Evolutionary conservation across 208 protist species (phyloP), one percentile per base, ranked within the genome.

Genomic region (Crithidia fasciculata): DNA sequence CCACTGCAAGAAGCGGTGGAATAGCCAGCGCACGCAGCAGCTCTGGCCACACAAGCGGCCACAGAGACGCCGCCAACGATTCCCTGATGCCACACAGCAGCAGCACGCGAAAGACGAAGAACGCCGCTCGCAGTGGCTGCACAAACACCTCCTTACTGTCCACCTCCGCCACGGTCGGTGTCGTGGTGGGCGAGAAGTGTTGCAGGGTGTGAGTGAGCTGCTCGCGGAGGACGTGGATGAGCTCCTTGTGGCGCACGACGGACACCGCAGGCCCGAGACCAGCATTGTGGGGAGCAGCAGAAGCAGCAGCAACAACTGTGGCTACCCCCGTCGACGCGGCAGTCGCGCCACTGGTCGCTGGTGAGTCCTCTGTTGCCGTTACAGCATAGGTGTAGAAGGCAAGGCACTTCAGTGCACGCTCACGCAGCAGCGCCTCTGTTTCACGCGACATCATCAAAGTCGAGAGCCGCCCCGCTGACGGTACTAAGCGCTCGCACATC

Each of bases 101-200:
- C n/a, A 94, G 52, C 4, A 88, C 84, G 44, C 89, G 84, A 49
- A 92, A 91, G 15, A 92, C 67, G 47, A 90, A 76, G 15, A 92
- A 60, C 13, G 82, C 72, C 4, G 84, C 67, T 4, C 81, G 76
- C 66, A 84, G 61, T 2, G 81, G 80, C 39, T 66, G 57, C 49
- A 85, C 9, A 37, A 75, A 74, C 44, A 80, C 57, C 52, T 76
- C 65, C 49, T 73, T 70, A 18, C 52, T 60, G 16, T 65, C 59
- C 12, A 83, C 39, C 61, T 76, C 53, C n/a, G n/a, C 63, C 2
- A 64, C 58, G 37, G 67, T 76, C 4, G 55, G 70, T 10, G 65
- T 50, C 0, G 64, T 55, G 8, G 69, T n/a, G 5, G 63, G 60
- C 3, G 82, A 70, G 55, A 86, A 85, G 28, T 67, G 37, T 16